Evolutionary conservation across 306 rosid species (phyloP), one percentile per base, ranked within the genome.

Genomic region (Cicer cuneatum): DNA sequence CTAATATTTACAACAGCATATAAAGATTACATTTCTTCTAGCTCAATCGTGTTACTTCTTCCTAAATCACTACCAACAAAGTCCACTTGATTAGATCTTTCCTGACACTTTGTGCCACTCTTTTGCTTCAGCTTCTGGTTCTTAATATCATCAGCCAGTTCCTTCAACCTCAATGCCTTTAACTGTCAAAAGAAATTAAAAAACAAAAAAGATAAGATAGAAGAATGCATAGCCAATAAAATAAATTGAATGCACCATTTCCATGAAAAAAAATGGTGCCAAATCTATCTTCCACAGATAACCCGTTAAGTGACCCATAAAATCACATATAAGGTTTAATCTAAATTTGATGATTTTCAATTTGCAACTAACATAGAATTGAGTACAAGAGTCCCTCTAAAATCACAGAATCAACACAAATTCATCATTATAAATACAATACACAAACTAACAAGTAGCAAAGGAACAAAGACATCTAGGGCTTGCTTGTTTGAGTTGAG

Each of bases 81-180:
- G 80, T 80, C 81, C 65, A 43, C 61, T 69, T 71, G 78, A 46
- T 82, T 83, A 54, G 85, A 62, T 62, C 72, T 76, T 80, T 84
- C 77, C 81, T 73, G 71, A 47, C 83, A 84, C 89, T 78, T 76
- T n/a, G 67, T 54, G 69, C 81, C 81, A 76, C 60, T 80, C 71
- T 83, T 80, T 83, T 86, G 86, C 60, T 73, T 79, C 89, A 78
- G 77, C 80, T 85, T 93, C 91, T 87, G 96, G 68, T 85, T 83
- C 91, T 86, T 86, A 24, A 89, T 73, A 77, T 87, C 87, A 80
- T 88, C 81, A n/a, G 92, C 88, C 46, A 91, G 43, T 53, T 89
- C 91, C 84, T 80, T 89, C 83, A 93, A 83, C 82, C 83, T 86
- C 89, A 83, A 57, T 45, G 88, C 76, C 89, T 89, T 91, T 64